phyloP scores from a whole-genome alignment of 768 basidiomycete species.

The Phanerochaete sordida region DNA sequence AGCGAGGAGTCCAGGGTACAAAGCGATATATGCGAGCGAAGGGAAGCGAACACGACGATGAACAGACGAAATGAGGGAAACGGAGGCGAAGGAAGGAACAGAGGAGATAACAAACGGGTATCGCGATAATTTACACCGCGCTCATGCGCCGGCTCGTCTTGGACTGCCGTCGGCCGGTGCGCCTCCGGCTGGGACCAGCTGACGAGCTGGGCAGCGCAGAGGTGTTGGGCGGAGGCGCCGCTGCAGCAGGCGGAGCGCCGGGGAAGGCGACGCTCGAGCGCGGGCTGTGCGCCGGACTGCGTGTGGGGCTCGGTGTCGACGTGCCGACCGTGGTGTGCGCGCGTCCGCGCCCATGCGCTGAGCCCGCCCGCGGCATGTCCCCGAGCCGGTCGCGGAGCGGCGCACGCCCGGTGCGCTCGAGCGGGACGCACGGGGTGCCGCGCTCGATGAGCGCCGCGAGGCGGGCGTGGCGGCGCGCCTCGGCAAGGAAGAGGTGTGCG shows the following conservation, averaged over 20 bases:
- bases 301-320: not conserved
- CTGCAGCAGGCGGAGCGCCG: not conserved
- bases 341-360: not conserved
- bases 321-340: constrained; percentile 2
- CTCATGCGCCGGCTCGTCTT: constrained; percentile 1
- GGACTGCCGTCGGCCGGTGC: not conserved
- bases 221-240: not conserved
- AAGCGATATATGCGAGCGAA: not conserved
- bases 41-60: not conserved
- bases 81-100: not conserved
- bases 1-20: no score
- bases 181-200: not conserved
- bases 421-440: constrained; percentile 39
- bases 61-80: not conserved
- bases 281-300: not conserved
- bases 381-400: not conserved
- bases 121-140: not conserved
- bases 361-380: not conserved
- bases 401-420: not conserved
- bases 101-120: not conserved
- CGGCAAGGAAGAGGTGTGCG: constrained; percentile 54
- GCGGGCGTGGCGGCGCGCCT: constrained; percentile 48
- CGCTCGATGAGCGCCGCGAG: constrained; percentile 50
- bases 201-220: not conserved
- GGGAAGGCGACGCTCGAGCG: not conserved